Conservation (phyloP, 2,329 filamentous ascomycete genomes). For the Domatiomyces catenatus region DNA sequence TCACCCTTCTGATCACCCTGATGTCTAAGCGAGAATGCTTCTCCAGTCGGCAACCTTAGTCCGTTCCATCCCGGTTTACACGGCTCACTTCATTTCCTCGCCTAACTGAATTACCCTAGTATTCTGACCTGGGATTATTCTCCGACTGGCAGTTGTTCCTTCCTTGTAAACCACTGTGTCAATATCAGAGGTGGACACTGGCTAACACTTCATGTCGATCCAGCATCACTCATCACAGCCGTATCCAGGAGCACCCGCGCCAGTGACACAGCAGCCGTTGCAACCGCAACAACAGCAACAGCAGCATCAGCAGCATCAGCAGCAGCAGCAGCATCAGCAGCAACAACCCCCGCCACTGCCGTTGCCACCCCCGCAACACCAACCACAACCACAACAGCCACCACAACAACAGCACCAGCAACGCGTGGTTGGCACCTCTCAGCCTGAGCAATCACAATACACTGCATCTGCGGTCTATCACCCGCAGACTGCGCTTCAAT, state of each 20-base stretch:
- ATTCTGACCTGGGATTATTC: conserved; percentile 1
- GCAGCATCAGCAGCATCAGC: conserved; percentile 20
- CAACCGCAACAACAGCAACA: conserved; percentile 19
- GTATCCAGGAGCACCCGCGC: conserved; percentile 11
- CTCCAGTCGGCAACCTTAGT: conserved; percentile 3
- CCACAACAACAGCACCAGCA: conserved; percentile 20
- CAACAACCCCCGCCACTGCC: conserved; percentile 15
- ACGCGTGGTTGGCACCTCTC: conserved; percentile 13
- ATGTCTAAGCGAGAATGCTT: conserved; percentile 5
- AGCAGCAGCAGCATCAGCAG: conserved; percentile 14
- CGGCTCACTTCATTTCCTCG: background rate
- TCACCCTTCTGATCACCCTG: background rate
- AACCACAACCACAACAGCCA: conserved; percentile 20
- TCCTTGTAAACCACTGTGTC: conserved; percentile 1
- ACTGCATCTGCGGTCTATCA: conserved; percentile 11
- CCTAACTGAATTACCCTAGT: background rate
- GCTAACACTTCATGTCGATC: conserved; percentile 10
- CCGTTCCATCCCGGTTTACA: background rate
- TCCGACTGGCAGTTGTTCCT: conserved; percentile 4
- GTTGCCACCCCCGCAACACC: conserved; percentile 8
- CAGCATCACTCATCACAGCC: conserved; percentile 16
- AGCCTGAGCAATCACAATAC: conserved; percentile 12
- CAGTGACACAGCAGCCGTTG: conserved; percentile 17
- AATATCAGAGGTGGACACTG: conserved; percentile 1
- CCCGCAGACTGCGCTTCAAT: conserved; percentile 24